Conservation (phyloP, 2,329 filamentous ascomycete genomes). For the Trichoderma oligosporum region DNA sequence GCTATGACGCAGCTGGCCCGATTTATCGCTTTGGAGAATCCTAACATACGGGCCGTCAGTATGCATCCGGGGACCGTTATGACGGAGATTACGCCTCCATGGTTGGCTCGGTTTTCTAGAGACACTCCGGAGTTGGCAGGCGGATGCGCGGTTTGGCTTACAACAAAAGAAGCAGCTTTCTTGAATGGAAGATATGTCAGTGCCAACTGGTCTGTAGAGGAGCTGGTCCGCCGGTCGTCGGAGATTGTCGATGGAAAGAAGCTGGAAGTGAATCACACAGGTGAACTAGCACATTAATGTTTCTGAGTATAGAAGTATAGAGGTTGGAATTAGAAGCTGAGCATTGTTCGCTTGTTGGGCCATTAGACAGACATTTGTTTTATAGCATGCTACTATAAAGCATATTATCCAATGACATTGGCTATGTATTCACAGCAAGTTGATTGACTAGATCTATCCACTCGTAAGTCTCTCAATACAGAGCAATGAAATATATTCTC, state of each 20-base stretch:
- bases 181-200: neutral
- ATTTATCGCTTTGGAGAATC: neutral
- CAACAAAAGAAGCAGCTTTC: constrained; percentile 3
- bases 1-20: constrained; percentile 1
- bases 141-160: constrained; percentile 7
- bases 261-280: neutral
- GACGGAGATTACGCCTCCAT: neutral
- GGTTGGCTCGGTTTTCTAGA: neutral
- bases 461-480: no score
- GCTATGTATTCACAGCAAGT: no score
- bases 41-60: constrained; percentile 4
- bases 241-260: constrained; percentile 4
- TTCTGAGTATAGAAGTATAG: neutral
- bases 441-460: no score
- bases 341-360: neutral
- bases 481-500: no score
- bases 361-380: no score
- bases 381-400: no score
- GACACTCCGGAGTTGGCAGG: constrained; percentile 6
- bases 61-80: constrained; percentile 8
- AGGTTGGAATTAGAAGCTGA: neutral
- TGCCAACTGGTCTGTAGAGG: constrained; percentile 17
- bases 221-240: neutral
- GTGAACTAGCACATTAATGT: neutral
- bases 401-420: no score